Evolutionary conservation across 306 rosid genomes (phyloP), one percentile per base, ranked within the genome.

Genomic region (Gastrolobium villosum): DNA sequence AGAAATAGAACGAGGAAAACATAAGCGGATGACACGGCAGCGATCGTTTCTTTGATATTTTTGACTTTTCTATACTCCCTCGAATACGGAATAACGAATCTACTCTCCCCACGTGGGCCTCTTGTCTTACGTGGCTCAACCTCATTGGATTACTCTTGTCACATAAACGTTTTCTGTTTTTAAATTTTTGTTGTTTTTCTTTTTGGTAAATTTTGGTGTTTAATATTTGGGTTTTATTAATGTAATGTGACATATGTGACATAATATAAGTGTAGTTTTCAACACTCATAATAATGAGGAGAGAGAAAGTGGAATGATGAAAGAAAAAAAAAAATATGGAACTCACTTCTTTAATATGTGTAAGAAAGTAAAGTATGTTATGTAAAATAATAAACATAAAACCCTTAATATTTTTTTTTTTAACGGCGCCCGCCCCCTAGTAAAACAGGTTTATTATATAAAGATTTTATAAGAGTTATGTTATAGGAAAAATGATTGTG

Each of bases 11-110:
- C 57, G 76, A 40, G 73, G 61, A 82, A 75, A 46, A 78, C 85
- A 61, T 39, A 72, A 72, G 84, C 82, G 1, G 3, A 3, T 2
- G 80, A 76, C 96, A 80, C 89, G 93, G 85, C 87, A 78, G 76
- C 74, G 6, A 40, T 6, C 20, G 54, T 28, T 41, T 10, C 48
- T 10, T 2, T 5, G 62, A 74, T 73, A 44, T 50, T 77, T 84
- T n/a, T 4, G 9, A 8, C 0, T 10, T 30, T 11, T 4, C 32
- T 34, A 10, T 56, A 36, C 67, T 63, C 31, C 7, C 79, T 49
- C 31, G 54, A 1, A 13, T 52, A 1, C 3, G 0, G 6, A 7
- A 0, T 34, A 7, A 4, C 77, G 15, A 74, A 59, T 55, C 10
- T 79, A 35, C 67, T 76, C 35, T 78, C 65, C 3, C 55, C 77